Evolutionary conservation across 2,329 filamentous ascomycete species (phyloP).

Genomic region (Xylaria digitata): DNA sequence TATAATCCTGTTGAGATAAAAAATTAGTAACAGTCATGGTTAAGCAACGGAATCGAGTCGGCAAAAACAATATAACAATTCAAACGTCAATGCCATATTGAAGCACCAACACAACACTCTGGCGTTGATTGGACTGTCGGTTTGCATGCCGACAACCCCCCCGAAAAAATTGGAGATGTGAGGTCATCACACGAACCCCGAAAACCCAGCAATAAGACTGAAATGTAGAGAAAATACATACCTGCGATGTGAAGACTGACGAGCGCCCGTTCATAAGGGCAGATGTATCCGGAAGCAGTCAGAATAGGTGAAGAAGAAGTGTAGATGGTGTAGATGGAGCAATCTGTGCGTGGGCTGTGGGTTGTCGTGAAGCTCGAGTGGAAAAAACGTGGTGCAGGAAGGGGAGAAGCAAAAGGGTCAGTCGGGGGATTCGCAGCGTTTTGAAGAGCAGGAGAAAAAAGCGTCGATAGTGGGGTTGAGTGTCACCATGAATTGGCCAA

Average conservation of each 20-base stretch:
- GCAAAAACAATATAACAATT: not conserved
- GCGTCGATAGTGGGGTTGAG: constrained; percentile 36
- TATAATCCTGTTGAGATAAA: constrained; percentile 70
- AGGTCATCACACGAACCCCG: constrained; percentile 40
- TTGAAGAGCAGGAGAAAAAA: constrained; percentile 30
- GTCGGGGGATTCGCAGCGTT: constrained; percentile 28
- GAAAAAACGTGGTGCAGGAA: constrained; percentile 31
- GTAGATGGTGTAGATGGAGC: constrained; percentile 33
- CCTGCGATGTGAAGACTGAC: constrained; percentile 89
- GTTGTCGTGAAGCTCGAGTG: constrained; percentile 3
- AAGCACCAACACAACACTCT: constrained; percentile 5
- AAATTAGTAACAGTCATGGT: constrained; percentile 55
- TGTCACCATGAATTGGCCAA: constrained; percentile 35
- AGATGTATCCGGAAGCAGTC: constrained; percentile 55
- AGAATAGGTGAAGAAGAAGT: constrained; percentile 38
- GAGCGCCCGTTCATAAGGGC: constrained; percentile 88
- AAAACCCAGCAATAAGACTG: constrained; percentile 4
- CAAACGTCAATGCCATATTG: not conserved
- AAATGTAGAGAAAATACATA: constrained; percentile 57
- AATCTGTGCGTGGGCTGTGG: constrained; percentile 30
- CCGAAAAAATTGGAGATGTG: constrained; percentile 35
- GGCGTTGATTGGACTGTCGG: not conserved
- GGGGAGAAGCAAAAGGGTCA: constrained; percentile 16
- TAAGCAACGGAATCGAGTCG: constrained; percentile 20
- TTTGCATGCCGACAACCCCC: not conserved